These are phyloP conservation scores for Pichia sp. DNA, from an alignment of 1,139 yeast species.

Conservation along the genomic window DNA sequence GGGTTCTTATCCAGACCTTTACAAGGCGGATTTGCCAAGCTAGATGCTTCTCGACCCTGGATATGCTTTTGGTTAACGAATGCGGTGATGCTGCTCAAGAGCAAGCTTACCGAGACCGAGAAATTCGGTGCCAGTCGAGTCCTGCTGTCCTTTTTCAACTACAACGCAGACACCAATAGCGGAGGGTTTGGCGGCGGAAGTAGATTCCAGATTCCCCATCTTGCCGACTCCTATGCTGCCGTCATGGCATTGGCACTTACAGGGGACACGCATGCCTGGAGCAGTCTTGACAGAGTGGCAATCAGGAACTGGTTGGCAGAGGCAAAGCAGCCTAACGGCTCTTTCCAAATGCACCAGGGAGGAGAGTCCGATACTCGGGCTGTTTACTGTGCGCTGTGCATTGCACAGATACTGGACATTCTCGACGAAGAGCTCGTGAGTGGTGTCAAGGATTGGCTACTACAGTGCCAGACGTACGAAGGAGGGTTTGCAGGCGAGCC, in stretches of 20 bases:
- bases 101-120: constrained; percentile 15
- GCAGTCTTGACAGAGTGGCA: constrained; percentile 38
- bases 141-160: constrained; percentile 2
- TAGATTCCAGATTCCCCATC: constrained; percentile 68
- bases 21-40: constrained; percentile 43
- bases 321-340: constrained; percentile 66
- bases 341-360: constrained; percentile 64
- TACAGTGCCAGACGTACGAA: constrained; percentile 79
- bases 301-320: constrained; percentile 61
- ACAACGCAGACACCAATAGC: constrained; percentile 20
- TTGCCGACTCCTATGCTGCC: constrained; percentile 82
- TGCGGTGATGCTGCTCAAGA: constrained; percentile 42
- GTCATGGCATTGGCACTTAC: constrained; percentile 56
- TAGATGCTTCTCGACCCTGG: constrained; percentile 94
- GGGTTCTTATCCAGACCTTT: constrained; percentile 42
- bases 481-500: constrained; percentile 92
- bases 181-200: constrained; percentile 88
- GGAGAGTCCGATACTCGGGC: constrained; percentile 91
- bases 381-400: constrained; percentile 77
- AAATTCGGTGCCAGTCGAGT: constrained; percentile 6
- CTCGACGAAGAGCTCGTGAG: constrained; percentile 56
- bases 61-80: constrained; percentile 78
- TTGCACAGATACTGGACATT: constrained; percentile 63
- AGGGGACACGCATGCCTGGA: constrained; percentile 44
- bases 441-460: constrained; percentile 58